Evolutionary conservation across 2,329 filamentous ascomycete genomes (phyloP), one percentile per base, ranked within the genome.

Genomic region (Huntiella bhutanensis): DNA sequence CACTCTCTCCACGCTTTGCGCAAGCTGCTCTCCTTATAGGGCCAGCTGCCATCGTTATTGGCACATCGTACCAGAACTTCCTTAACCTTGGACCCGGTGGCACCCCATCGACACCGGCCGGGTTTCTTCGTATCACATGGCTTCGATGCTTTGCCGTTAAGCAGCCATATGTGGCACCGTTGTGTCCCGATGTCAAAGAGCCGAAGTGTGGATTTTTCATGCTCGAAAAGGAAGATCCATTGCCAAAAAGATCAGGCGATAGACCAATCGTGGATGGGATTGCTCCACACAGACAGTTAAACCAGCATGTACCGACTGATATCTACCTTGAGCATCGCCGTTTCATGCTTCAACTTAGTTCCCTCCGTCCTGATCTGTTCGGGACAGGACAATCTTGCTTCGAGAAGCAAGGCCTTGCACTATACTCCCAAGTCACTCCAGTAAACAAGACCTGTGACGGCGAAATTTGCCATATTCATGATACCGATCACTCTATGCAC

Each of bases 381-480:
- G 71, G 67, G 55, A 73, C 77, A 6, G 80, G 73, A 0, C 79
- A 71, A 1, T 84, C 78, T 1, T 87, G 81, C 56, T 77, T 91
- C 53, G 84, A 91, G 60, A 88, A 87, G 63, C 78, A 88, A 56
- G 80, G 80, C 37, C 70, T 83, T 4, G 83, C 79, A 0, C 68
- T 92, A 0, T 91, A 88, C 59, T 71, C 80, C 1, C 66, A 71
- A 43, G 77, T 79, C 0, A 28, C 22, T 2, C 22, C 22, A 7
- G 65, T 80, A 51, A 80, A 80, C 56, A 71, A 73, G 28, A 82
- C 76, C 8, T 84, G 80, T 54, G 73, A 79, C 53, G 83, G 83
- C n/a, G 85, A 92, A 61, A 72, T 92, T 38, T 81, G 75, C 54
- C 85, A 93, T 58, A 74, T 84, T 8, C 85, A 92, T 60, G 73